A percentile compares a stretch with the other conserved stretches of the same genome.
Evolutionary conservation across 225 moss, liverwort and hornwort genomes (phyloP).

Genomic region (Pseudisothecium myosuroides): DNA sequence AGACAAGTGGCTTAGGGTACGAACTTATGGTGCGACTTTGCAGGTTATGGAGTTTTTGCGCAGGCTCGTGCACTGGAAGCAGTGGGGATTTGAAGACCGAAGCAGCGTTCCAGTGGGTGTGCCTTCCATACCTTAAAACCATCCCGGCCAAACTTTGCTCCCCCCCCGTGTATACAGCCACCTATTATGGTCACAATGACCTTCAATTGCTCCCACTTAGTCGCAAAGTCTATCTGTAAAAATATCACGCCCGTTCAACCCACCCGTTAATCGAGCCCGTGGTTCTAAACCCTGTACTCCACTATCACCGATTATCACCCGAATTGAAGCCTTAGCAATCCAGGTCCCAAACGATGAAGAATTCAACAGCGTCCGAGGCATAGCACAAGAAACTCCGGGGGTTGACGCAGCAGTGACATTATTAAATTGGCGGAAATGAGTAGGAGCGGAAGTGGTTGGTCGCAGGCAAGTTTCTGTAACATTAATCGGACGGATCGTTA

Average conservation of each 20-base stretch:
- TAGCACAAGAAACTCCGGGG: neutral
- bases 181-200: slow-evolving; percentile 8
- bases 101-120: neutral
- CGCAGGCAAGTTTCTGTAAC: slow-evolving; percentile 14
- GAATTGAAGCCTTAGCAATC: neutral
- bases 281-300: neutral
- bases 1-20: neutral
- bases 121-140: slow-evolving; percentile 1
- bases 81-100: slow-evolving; percentile 17
- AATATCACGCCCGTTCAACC: neutral
- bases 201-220: neutral
- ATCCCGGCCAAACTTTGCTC: neutral
- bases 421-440: neutral
- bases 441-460: slow-evolving; percentile 4
- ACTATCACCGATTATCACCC: neutral
- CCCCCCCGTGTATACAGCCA: slow-evolving; percentile 2
- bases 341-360: neutral
- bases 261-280: neutral
- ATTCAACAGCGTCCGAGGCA: neutral
- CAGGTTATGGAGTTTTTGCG: slow-evolving; percentile 52
- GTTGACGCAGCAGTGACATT: neutral
- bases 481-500: neutral
- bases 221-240: neutral
- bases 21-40: neutral
- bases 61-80: slow-evolving; percentile 39